Conservation (phyloP, 441 rosid species). For the Erodium texanum region DNA sequence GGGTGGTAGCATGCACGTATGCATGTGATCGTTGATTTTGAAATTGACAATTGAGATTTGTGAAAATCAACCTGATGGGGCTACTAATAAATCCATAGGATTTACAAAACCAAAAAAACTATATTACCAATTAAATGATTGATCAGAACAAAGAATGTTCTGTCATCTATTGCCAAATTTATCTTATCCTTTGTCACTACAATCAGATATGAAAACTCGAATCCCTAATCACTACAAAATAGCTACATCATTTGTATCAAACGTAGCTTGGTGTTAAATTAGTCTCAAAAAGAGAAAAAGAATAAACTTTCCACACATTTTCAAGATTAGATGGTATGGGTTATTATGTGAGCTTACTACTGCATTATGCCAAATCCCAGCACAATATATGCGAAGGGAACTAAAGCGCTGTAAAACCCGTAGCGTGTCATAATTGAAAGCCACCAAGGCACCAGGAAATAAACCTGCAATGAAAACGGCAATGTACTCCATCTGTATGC, state of each 20-base stretch:
- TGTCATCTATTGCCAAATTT: background rate
- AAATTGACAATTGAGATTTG: background rate
- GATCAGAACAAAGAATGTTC: background rate
- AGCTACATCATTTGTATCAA: no score
- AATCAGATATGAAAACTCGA: background rate
- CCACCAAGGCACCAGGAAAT: slow-evolving; percentile 87
- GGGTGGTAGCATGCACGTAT: background rate
- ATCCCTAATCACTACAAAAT: background rate
- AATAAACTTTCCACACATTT: background rate
- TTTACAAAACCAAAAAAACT: background rate
- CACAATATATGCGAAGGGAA: slow-evolving; percentile 73
- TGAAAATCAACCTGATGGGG: background rate
- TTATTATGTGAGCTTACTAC: slow-evolving; percentile 38
- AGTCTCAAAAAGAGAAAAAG: background rate
- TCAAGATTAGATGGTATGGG: background rate
- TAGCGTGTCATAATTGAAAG: slow-evolving; percentile 56
- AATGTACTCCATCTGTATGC: slow-evolving; percentile 64
- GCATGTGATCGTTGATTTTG: background rate
- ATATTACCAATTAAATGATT: background rate
- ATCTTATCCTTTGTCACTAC: background rate
- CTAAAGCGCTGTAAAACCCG: slow-evolving; percentile 40
- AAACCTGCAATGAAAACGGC: slow-evolving; percentile 66
- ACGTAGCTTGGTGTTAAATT: no score
- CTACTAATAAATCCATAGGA: background rate
- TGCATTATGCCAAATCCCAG: slow-evolving; percentile 94